Base-by-base conservation (phyloP, 257 asterid genomes). In the Solanum sitiens region DNA sequence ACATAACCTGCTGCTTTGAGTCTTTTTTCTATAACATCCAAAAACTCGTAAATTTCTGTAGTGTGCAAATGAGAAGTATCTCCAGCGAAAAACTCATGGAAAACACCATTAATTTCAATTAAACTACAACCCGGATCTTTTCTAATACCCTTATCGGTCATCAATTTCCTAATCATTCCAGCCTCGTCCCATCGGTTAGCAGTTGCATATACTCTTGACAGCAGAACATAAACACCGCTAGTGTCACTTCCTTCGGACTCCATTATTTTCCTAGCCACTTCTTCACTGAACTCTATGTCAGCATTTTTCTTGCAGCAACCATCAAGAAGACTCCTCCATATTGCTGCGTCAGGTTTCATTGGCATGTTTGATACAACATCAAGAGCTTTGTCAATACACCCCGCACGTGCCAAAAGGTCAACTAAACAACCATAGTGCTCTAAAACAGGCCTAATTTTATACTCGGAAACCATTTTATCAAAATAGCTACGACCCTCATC, bases 381-480 rank as follows among this genome's bases (percentile, higher is more conserved):
- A 20, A 96, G 93, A 6, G 97, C 99, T 89, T 95, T 98, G 1
- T 91, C 86, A 18, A 94, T 90, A 33, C 8, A 71, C 39, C 97
- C 98, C 40, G 91, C 92, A 8, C 94, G 93, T 39, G 98, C 98
- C 8, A 95, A 91, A 86, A 96, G 97, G 89, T 94, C 95, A 7
- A 94, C 87, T 25, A 95, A 90, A 83, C 98, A 96, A 87, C 98
- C 99, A 30, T 93, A 96, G 89, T 96, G 98, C 88, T 96, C 97
- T 91, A 96, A 89, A 86, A 91, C 96, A 23, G 98, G 98, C 89
- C 86, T 89, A 50, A 96, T 80, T 7, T 89, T 87, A 87, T 86
- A 92, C 88, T 91, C 89, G 1, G 65, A 89, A 37, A 88, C 90
- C 98, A 96, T 93, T 84, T 83, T 86, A 70, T 93, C 87, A 32